A percentile compares a stretch with the other conserved stretches of the same genome.
phyloP scores from a whole-genome alignment of 306 rosid species.

The Cicer bijugum region DNA sequence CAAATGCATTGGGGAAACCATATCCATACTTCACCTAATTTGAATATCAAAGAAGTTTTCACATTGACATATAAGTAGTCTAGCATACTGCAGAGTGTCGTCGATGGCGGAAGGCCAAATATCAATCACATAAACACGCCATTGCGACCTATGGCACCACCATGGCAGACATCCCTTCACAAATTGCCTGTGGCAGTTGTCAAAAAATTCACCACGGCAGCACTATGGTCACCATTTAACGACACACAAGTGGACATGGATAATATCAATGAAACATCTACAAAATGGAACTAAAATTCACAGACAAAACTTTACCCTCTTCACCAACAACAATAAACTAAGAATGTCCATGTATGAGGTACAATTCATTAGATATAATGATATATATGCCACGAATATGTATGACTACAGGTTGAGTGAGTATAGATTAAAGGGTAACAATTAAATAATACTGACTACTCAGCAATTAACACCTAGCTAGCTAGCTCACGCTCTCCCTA shows the following conservation, averaged over 20 bases:
- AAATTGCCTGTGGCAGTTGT: too few species aligned
- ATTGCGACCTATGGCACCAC: too few species aligned
- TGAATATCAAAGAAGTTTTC: conserved; percentile 12
- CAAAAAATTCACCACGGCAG: too few species aligned
- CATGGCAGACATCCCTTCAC: too few species aligned
- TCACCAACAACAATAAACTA: background rate
- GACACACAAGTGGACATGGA: background rate
- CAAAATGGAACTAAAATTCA: conserved; percentile 6
- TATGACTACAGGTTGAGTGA: background rate
- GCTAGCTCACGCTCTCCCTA: conserved; percentile 9
- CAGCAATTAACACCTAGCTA: background rate
- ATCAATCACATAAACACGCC: too few species aligned
- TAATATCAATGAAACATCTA: conserved; percentile 12
- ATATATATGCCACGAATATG: background rate
- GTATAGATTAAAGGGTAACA: background rate
- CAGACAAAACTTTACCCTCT: conserved; percentile 13
- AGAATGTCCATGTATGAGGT: background rate
- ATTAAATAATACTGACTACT: background rate
- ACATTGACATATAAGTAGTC: conserved; percentile 16
- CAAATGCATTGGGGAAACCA: conserved; percentile 33
- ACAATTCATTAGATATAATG: background rate
- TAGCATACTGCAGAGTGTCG: background rate
- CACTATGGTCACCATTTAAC: too few species aligned
- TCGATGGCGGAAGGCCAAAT: too few species aligned
- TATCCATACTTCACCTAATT: background rate